These are phyloP conservation scores for Colletotrichum horii DNA, from an alignment of 2,329 filamentous ascomycete genomes.

Conservation along the genomic window DNA sequence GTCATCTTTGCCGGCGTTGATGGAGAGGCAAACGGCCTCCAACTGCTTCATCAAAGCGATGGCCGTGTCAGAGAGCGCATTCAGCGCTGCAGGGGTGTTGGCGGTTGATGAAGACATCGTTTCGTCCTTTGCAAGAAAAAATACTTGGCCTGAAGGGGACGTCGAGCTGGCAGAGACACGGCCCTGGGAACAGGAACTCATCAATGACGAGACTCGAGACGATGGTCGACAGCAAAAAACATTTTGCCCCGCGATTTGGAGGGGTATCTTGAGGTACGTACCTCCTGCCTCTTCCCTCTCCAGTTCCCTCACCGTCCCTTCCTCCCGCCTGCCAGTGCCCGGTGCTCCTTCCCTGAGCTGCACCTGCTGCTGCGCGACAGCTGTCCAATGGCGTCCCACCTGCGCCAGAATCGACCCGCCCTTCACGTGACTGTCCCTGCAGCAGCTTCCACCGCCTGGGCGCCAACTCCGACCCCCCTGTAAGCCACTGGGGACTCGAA, in stretches of 20 bases:
- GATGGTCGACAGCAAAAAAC: neutral
- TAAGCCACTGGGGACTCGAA: neutral
- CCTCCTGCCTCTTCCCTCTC: neutral
- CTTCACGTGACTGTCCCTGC: slow-evolving; percentile 12
- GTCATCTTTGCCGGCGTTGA: slow-evolving; percentile 35
- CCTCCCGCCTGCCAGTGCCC: neutral
- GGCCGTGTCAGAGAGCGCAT: slow-evolving; percentile 41
- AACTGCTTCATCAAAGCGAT: slow-evolving; percentile 45
- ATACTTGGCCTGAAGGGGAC: neutral
- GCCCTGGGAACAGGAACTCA: neutral
- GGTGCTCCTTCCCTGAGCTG: neutral
- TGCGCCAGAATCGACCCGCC: neutral
- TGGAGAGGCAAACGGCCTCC: slow-evolving; percentile 44
- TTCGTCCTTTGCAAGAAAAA: neutral
- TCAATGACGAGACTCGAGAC: neutral
- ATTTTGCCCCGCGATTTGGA: slow-evolving; percentile 25
- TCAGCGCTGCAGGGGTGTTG: slow-evolving; percentile 40
- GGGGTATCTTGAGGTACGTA: slow-evolving; percentile 21
- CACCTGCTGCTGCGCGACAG: neutral
- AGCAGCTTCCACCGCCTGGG: neutral
- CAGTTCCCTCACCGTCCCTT: neutral
- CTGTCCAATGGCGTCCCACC: neutral
- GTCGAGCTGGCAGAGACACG: neutral
- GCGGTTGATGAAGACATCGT: slow-evolving; percentile 12
- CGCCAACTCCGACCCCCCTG: slow-evolving; percentile 2